A percentile compares a stretch with the other conserved stretches of the same genome.
phyloP scores from a whole-genome alignment of 495 filamentous ascomycete species.

The Hypoxylon perforatum region DNA sequence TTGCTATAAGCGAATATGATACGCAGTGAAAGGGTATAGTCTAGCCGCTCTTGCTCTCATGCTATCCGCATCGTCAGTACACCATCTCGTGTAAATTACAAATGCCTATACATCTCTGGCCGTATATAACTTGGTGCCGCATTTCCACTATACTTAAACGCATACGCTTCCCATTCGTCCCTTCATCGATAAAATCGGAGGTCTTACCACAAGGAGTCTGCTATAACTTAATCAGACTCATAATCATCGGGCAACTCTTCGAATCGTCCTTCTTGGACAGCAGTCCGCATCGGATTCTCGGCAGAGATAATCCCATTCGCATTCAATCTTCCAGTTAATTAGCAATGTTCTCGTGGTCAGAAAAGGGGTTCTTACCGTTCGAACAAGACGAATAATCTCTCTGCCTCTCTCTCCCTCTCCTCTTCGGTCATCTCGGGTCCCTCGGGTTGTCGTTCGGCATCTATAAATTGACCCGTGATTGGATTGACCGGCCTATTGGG shows the following conservation, averaged over 20 bases:
- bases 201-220: no score
- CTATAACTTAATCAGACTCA: constrained; percentile 44
- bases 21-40: no score
- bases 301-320: constrained; percentile 85
- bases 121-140: no score
- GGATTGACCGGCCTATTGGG: constrained; percentile 72
- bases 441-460: constrained; percentile 69
- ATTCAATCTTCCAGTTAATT: constrained; percentile 69
- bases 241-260: constrained; percentile 70
- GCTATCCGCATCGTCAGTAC: no score
- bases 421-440: constrained; percentile 83
- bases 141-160: no score
- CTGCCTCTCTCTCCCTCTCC: constrained; percentile 93
- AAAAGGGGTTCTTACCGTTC: constrained; percentile 70
- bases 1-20: no score
- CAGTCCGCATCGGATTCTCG: constrained; percentile 85
- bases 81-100: no score
- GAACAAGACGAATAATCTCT: constrained; percentile 92
- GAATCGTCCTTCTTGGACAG: constrained; percentile 79
- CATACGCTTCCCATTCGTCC: no score
- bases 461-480: constrained; percentile 86
- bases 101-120: no score
- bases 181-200: no score
- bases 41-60: no score
- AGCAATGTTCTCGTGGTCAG: constrained; percentile 1